Evolutionary conservation across 768 basidiomycete genomes (phyloP), one percentile per base, ranked within the genome.

Genomic region (Boletus vinaceobasis): DNA sequence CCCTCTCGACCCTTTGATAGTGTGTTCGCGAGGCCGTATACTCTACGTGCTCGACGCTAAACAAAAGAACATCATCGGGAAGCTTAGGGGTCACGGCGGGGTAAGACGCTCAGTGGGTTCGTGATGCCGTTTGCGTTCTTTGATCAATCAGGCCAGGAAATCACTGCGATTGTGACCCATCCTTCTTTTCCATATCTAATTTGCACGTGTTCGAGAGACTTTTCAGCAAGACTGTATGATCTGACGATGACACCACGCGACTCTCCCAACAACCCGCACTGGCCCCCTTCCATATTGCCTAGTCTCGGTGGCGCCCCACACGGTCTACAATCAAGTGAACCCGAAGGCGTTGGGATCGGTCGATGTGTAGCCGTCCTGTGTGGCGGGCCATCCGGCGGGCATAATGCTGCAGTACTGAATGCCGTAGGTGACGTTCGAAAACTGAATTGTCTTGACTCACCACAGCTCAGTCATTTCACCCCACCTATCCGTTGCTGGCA

Each of bases 381-480:
- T 56, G 89, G 89, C 5, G 85, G 86, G 4, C 77, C 82, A 52
- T 85, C 87, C 32, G 89, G 87, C 5, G 89, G 89, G 0, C 89
- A 91, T 64, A 68, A 78, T 50, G 87, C 81, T 50, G 84, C 86
- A 36, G 87, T 91, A 17, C 68, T 87, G 1, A 77, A 76, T 47
- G 86, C 87, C 21, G 88, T 85, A 61, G 58, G 79, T 64, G 11
- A 35, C 27, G 19, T 50, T 49, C 19, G 2, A 37, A 29, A 17
- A 47, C 17, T 4, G 48, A 27, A 21, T 37, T 42, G 17, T 50
- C 43, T 26, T 50, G 45, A 32, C 55, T 60, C 21, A 52, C 29
- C 45, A 37, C 42, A 35, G 5, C 23, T 26, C 40, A 90, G 88
- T 81, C 84, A 27, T 92, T 91, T 69, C 87, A 91, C 65, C 77